A percentile compares a stretch with the other conserved stretches of the same genome.
Conservation (phyloP, 2,329 filamentous ascomycete genomes). For the Pseudopyricularia cyperi region DNA sequence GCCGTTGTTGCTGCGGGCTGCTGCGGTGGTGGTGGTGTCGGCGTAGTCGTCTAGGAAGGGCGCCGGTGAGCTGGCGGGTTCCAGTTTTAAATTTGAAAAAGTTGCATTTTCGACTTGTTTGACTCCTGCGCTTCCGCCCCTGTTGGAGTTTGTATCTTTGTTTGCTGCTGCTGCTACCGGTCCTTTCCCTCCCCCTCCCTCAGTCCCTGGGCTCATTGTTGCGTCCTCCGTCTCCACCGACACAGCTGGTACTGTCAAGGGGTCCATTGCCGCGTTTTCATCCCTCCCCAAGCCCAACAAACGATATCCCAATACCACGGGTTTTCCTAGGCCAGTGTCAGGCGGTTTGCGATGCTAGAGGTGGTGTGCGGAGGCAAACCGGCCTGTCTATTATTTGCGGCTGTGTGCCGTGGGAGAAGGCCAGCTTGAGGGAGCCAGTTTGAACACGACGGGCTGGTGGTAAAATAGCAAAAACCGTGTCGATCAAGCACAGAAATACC, state of each 20-base stretch:
- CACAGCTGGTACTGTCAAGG: not conserved
- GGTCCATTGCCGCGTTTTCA: not conserved
- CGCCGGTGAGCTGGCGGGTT: not conserved
- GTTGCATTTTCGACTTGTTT: not conserved
- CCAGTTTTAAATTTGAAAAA: not conserved
- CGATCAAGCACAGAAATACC: too few species aligned
- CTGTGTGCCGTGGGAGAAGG: too few species aligned
- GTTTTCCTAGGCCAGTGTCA: too few species aligned
- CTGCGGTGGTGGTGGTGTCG: slow-evolving; percentile 14
- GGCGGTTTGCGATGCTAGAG: too few species aligned
- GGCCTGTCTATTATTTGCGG: too few species aligned
- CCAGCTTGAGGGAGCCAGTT: too few species aligned
- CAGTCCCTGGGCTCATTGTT: too few species aligned
- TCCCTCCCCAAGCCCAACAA: not conserved
- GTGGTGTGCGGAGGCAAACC: too few species aligned
- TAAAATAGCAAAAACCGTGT: too few species aligned
- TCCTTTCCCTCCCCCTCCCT: not conserved
- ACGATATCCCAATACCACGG: too few species aligned
- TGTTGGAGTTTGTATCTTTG: not conserved
- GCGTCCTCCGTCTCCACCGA: not conserved
- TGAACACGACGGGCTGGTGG: too few species aligned
- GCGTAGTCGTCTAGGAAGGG: slow-evolving; percentile 11
- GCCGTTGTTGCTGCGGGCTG: slow-evolving; percentile 6
- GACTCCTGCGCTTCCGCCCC: not conserved
- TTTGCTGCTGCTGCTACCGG: not conserved